Percentiles rank a stretch among this genome's conserved stretches.
These are phyloP conservation scores for Parietichytrium sp. DNA, from an alignment of 108 stramenopile species.

Conservation along the genomic window DNA sequence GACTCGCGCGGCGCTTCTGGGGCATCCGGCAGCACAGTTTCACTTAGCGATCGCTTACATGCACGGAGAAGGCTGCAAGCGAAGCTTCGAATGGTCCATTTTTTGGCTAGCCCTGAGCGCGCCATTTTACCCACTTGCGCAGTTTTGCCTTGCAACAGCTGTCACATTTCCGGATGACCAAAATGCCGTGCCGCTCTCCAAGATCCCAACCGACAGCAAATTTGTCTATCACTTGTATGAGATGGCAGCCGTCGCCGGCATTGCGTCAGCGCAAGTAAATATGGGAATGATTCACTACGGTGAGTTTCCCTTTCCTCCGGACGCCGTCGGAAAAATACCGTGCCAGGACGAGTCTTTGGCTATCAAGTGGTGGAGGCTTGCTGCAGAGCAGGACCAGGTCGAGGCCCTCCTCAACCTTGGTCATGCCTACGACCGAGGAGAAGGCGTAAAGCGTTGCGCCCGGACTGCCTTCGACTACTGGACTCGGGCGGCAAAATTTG, in stretches of 20 bases:
- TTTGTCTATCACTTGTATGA: background rate
- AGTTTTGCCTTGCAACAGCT: background rate
- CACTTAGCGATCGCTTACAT: no score
- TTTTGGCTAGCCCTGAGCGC: background rate
- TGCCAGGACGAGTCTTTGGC: background rate
- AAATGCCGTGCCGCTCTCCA: background rate
- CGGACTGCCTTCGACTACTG: background rate
- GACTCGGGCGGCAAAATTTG: background rate
- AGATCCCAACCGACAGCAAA: background rate
- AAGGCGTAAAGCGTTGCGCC: no score
- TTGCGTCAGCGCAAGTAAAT: background rate
- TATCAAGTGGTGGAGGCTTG: background rate
- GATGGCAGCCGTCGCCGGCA: background rate
- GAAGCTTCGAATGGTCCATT: no score
- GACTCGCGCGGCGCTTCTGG: no score
- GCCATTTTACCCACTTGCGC: background rate
- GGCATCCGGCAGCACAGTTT: no score
- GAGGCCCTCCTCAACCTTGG: constrained; percentile 18
- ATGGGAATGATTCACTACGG: constrained; percentile 15
- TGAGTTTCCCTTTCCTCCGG: constrained; percentile 9
- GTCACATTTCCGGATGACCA: background rate
- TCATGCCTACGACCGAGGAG: background rate
- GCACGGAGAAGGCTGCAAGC: no score
- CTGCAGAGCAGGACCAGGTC: background rate
- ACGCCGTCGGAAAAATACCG: background rate